Evolutionary conservation across 169 alveolate species (phyloP).

Genomic region (Eimeria acervulina): DNA sequence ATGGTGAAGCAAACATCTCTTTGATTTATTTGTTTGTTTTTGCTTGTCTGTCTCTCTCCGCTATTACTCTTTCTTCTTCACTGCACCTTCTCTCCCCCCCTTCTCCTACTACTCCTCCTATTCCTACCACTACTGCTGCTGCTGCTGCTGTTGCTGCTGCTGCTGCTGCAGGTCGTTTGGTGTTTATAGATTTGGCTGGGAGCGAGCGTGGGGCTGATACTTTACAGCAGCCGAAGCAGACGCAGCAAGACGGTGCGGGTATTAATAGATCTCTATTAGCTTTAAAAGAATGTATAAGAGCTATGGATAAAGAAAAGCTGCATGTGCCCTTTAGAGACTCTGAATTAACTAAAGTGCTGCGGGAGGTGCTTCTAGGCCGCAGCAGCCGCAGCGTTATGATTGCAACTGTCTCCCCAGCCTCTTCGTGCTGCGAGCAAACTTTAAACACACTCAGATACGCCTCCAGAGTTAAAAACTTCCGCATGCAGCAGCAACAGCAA

Average conservation of each 20-base stretch:
- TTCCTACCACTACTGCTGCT: background rate
- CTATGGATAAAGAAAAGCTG: conserved; percentile 98
- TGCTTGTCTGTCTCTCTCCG: no score
- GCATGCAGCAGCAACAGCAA: no score
- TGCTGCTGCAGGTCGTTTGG: conserved; percentile 92
- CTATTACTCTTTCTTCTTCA: background rate
- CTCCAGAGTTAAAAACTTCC: conserved; percentile 85
- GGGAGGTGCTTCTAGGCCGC: conserved; percentile 97
- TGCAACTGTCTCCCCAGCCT: conserved; percentile 98
- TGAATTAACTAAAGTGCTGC: conserved; percentile 96
- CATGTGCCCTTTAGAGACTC: conserved; percentile 99
- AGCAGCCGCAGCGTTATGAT: conserved; percentile 99
- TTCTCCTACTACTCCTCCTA: background rate
- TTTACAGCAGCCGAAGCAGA: conserved; percentile 96
- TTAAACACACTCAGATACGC: conserved; percentile 96
- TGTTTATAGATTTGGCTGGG: conserved; percentile 99
- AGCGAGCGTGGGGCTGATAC: conserved; percentile 99
- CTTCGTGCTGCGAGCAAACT: conserved; percentile 98
- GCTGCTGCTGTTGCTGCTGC: conserved; percentile 36
- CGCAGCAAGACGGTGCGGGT: conserved; percentile 99
- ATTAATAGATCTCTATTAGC: conserved; percentile 99
- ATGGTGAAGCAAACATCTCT: no score
- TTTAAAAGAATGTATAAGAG: conserved; percentile 99
- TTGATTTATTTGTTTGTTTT: no score
- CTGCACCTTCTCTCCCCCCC: background rate